Evolutionary conservation across 345 rosid genomes (phyloP), one percentile per base, ranked within the genome.

Genomic region (Eucalyptus cloeziana): DNA sequence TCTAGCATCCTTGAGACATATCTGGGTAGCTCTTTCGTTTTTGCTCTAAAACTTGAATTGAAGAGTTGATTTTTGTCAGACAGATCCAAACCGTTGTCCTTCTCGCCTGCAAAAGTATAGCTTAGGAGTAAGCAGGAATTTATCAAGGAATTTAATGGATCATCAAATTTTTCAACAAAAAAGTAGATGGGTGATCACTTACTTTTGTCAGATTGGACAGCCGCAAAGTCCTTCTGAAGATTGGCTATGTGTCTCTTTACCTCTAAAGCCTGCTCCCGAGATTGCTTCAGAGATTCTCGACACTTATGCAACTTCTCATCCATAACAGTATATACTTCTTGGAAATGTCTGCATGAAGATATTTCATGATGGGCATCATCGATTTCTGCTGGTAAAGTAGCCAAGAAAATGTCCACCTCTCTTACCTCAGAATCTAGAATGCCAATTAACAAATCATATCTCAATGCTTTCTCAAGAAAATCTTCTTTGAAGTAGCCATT

Each of bases 401-500:
- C 93, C 92, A 97, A 90, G 92, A 95, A 96, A 90, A 89, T 89
- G 90, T 95, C 97, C 92, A 97, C 95, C 90, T 93, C 97, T 88
- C 92, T 94, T 88, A 96, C 91, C 94, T 96, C 97, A 2, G 99
- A 96, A 92, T 94, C 99, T 88, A 98, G 90, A 91, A 96, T 90
- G 80, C 96, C 95, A 69, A 94, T 94, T 71, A 95, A 93, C 49
- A 96, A 94, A 93, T 97, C 98, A 92, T 93, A 93, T 64, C 90
- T 85, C 94, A 96, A 92, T 83, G 99, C 96, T 93, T 95, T 95
- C 91, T 94, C 97, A 87, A 93, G 89, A 16, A 95, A 93, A 58
- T 89, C 92, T 88, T 93, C 79, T 11, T 95, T 91, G 80, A 93
- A 85, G 89, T 86, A 54, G 51, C 91, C 89, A 88, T 90, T 93